Evolutionary conservation across 2,329 filamentous ascomycete genomes (phyloP).

Genomic region (Ustulina deusta): DNA sequence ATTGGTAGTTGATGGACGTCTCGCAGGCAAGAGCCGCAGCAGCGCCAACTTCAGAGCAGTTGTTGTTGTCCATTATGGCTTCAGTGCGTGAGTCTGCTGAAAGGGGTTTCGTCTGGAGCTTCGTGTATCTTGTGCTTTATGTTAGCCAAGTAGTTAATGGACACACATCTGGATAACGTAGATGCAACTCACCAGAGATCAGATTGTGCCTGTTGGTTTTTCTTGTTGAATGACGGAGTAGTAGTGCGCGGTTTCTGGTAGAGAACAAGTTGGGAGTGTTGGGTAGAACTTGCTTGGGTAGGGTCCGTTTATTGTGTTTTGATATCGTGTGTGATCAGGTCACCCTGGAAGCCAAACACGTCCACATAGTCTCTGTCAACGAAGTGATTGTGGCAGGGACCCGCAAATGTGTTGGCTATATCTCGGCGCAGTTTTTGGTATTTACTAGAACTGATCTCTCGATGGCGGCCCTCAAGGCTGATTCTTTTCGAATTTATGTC

Average conservation of each 20-base stretch:
- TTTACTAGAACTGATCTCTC: neutral
- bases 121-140: neutral
- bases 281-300: neutral
- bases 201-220: neutral
- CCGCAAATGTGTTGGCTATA: neutral
- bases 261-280: neutral
- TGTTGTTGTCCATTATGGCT: neutral
- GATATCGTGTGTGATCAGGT: neutral
- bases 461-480: neutral
- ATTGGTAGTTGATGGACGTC: constrained; percentile 21
- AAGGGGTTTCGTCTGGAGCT: neutral
- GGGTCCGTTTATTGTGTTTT: neutral
- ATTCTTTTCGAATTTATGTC: no score
- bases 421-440: neutral
- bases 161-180: no score
- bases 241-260: neutral
- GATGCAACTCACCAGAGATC: constrained; percentile 7
- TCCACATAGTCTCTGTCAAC: neutral
- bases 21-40: constrained; percentile 25
- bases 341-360: neutral
- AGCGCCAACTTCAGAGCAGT: constrained; percentile 1
- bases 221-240: neutral
- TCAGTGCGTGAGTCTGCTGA: neutral
- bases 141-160: neutral
- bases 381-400: neutral